Evolutionary conservation across 2,329 filamentous ascomycete genomes (phyloP).

Genomic region (Neophaeococcomyces mojaviensis): DNA sequence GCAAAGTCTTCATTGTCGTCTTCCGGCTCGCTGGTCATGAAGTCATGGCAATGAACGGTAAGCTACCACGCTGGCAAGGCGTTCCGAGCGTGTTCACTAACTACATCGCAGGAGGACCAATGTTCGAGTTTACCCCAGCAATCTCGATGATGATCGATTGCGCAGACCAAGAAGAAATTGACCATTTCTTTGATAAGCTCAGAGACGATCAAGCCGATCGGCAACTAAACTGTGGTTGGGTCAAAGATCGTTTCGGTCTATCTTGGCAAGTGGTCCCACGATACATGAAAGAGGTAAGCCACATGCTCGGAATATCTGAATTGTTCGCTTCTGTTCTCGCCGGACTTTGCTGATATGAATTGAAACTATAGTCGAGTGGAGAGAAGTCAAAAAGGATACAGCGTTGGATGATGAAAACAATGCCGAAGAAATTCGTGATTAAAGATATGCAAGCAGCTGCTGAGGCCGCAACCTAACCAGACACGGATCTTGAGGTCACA

Average conservation of each 20-base stretch:
- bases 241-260: slow-evolving; percentile 41
- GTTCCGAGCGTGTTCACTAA: too few species aligned
- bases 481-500: too few species aligned
- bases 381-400: slow-evolving; percentile 30
- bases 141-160: slow-evolving; percentile 41
- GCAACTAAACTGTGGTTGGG: slow-evolving; percentile 38
- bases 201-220: slow-evolving; percentile 33
- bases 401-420: slow-evolving; percentile 31
- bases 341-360: too few species aligned
- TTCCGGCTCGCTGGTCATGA: slow-evolving; percentile 35
- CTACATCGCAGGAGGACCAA: too few species aligned
- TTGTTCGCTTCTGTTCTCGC: too few species aligned
- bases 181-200: slow-evolving; percentile 42
- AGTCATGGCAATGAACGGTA: slow-evolving; percentile 40
- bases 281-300: slow-evolving; percentile 11
- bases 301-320: too few species aligned
- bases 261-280: slow-evolving; percentile 42
- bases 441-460: slow-evolving; percentile 32
- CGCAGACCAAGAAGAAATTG: slow-evolving; percentile 41
- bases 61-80: too few species aligned
- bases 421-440: slow-evolving; percentile 40
- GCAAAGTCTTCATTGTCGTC: slow-evolving; percentile 23
- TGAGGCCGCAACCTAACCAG: too few species aligned
- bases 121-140: slow-evolving; percentile 35
- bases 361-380: slow-evolving; percentile 29